Conservation (phyloP, 805 yeast genomes). For the Ogataea paradorogensis region DNA sequence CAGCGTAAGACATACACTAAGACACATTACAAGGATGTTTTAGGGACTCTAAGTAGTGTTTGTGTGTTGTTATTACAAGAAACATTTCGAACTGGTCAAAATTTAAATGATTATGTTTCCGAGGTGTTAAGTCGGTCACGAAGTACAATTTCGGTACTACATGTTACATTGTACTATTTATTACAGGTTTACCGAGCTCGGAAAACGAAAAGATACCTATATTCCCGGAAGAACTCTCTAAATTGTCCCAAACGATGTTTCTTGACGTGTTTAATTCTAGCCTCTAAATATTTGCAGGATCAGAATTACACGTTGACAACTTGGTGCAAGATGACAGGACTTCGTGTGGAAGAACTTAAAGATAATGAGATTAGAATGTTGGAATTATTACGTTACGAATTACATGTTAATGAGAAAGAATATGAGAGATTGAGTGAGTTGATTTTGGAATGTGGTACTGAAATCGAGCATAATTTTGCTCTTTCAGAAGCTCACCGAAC, state of each 20-base stretch:
- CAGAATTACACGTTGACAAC: conserved; percentile 63
- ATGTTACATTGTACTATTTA: conserved; percentile 64
- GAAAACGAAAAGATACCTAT: not conserved
- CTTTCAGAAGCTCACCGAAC: not conserved
- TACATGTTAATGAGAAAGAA: conserved; percentile 48
- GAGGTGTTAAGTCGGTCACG: conserved; percentile 51
- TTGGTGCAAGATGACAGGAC: conserved; percentile 76
- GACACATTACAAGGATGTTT: not conserved
- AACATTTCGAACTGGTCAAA: conserved; percentile 1
- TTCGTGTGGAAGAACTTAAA: conserved; percentile 48
- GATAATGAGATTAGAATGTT: conserved; percentile 51
- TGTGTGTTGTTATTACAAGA: conserved; percentile 14
- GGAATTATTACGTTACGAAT: conserved; percentile 50
- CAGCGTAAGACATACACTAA: not conserved
- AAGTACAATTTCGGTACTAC: conserved; percentile 59
- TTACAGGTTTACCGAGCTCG: conserved; percentile 31
- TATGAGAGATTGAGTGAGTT: conserved; percentile 37
- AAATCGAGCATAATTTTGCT: not conserved
- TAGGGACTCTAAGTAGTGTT: conserved; percentile 1
- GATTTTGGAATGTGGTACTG: conserved; percentile 1
- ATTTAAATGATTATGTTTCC: conserved; percentile 30
- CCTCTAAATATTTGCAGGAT: conserved; percentile 74
- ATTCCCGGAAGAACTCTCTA: conserved; percentile 11
- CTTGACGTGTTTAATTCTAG: conserved; percentile 63
- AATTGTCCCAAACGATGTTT: conserved; percentile 65